Evolutionary conservation across 2,329 filamentous ascomycete species (phyloP).

Genomic region (Colletotrichum limetticola): DNA sequence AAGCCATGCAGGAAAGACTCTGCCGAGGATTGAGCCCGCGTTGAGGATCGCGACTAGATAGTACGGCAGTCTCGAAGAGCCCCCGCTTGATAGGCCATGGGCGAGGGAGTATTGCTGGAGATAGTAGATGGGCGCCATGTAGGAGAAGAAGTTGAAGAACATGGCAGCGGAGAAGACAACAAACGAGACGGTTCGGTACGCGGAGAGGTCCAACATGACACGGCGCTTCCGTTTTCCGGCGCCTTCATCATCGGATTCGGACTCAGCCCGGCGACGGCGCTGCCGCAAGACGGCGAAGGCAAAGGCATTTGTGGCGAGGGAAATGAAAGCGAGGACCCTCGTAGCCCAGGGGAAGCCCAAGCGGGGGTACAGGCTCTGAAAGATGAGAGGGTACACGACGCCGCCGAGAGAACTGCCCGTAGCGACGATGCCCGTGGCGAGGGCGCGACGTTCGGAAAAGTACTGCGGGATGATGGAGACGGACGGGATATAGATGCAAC

Average conservation of each 20-base stretch:
- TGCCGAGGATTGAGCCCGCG: slow-evolving; percentile 59
- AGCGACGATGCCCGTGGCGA: slow-evolving; percentile 55
- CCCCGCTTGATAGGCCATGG: slow-evolving; percentile 43
- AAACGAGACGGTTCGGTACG: slow-evolving; percentile 45
- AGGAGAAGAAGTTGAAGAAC: slow-evolving; percentile 47
- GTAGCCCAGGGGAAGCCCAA: slow-evolving; percentile 49
- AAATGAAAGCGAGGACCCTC: slow-evolving; percentile 48
- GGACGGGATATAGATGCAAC: slow-evolving; percentile 50
- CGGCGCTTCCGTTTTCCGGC: slow-evolving; percentile 26
- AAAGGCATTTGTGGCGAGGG: slow-evolving; percentile 44
- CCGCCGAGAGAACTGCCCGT: slow-evolving; percentile 53
- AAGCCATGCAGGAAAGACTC: slow-evolving; percentile 57
- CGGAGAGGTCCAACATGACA: slow-evolving; percentile 43
- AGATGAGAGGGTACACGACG: slow-evolving; percentile 50
- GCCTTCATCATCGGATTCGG: background rate
- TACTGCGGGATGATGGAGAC: slow-evolving; percentile 53
- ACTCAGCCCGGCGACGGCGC: slow-evolving; percentile 29
- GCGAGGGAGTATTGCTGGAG: slow-evolving; percentile 54
- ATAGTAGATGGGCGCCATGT: slow-evolving; percentile 57
- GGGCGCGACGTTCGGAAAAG: slow-evolving; percentile 49
- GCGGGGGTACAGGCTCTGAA: slow-evolving; percentile 42
- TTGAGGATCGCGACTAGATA: slow-evolving; percentile 64
- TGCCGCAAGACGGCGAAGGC: slow-evolving; percentile 42
- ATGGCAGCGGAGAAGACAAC: slow-evolving; percentile 45
- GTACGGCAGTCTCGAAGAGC: slow-evolving; percentile 43